Base-by-base conservation (phyloP, 2,329 filamentous ascomycete species). In the Metarhizium album region DNA sequence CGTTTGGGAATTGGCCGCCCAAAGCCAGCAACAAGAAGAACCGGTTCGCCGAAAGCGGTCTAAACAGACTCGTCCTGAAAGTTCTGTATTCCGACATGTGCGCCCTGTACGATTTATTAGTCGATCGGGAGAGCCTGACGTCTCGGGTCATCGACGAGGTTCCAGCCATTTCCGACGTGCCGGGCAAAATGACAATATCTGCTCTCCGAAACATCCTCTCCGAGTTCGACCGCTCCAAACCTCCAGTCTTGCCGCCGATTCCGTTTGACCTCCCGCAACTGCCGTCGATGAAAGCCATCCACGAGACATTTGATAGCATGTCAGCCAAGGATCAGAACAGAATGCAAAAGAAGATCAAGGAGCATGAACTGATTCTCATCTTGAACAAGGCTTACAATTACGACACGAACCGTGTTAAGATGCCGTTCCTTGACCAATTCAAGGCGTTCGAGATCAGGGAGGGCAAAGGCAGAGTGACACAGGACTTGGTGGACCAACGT, bases 1-100 rank as follows among this genome's bases (percentile, higher is more conserved):
- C 72, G 3, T 77, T 83, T 50, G 78, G 78, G 20, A 82, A 76
- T 64, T 94, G 91, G 91, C 90, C 93, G 2, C 91, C 93, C 8
- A 95, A 93, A 65, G 89, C 90, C 2, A 86, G 79, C 60, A 91
- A 83, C 59, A 95, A 94, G 75, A 95, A 94, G 76, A 95, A 95
- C 63, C 79, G 84, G 1, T 88, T 95, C 56, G 84, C 86, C 27
- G 89, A 90, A 58, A 87, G 82, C 58, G 91, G 91, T 0, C 75
- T 97, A 22, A 96, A 96, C 66, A 79, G 93, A 23, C 69, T 89
- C 43, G 87, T 95, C 5, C 73, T 96, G 42, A 82, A 82, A 62
- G 83, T 87, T 42, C 70, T 97, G 8, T 97, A 96, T 68, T 78
- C 82, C 24, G 91, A 98, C 64, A 80, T 96, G 60, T 87, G 87